These are phyloP conservation scores for Sechiopsis laciniata DNA, from an alignment of 306 rosid species.

Conservation along the genomic window DNA sequence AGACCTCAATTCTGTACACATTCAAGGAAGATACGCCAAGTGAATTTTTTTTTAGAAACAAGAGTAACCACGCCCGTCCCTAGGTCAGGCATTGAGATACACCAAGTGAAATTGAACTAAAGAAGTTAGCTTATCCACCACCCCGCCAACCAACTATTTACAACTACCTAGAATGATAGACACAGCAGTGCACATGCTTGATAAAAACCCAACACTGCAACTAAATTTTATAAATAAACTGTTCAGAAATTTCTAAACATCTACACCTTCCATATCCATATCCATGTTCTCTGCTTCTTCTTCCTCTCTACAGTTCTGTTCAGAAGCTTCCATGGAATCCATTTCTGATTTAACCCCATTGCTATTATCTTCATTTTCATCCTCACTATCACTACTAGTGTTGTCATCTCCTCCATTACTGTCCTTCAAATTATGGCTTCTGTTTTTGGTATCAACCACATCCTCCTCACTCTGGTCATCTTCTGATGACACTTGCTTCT, in stretches of 20 bases:
- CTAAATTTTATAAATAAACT: too few species aligned
- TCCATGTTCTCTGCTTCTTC: neutral
- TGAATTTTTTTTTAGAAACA: too few species aligned
- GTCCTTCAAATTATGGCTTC: slow-evolving; percentile 30
- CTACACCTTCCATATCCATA: neutral
- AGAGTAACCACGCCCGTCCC: too few species aligned
- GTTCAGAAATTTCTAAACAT: too few species aligned
- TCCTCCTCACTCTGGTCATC: slow-evolving; percentile 33
- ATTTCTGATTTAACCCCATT: slow-evolving; percentile 28
- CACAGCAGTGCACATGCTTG: slow-evolving; percentile 11
- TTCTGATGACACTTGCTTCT: slow-evolving; percentile 36
- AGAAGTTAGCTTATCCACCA: slow-evolving; percentile 5
- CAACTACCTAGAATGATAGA: neutral
- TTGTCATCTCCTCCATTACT: slow-evolving; percentile 27
- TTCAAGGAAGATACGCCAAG: neutral
- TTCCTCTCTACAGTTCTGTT: too few species aligned
- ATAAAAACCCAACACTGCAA: slow-evolving; percentile 13
- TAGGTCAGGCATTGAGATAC: too few species aligned
- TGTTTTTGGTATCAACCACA: slow-evolving; percentile 27
- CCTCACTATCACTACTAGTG: slow-evolving; percentile 30
- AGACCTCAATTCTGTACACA: slow-evolving; percentile 7
- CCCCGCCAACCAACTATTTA: neutral
- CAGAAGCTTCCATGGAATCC: slow-evolving; percentile 23
- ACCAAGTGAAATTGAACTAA: slow-evolving; percentile 3
- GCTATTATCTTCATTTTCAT: slow-evolving; percentile 23